Evolutionary conservation across 2,329 filamentous ascomycete species (phyloP), one percentile per base, ranked within the genome.

Genomic region (Nothophaeocryptopus gaeumannii): DNA sequence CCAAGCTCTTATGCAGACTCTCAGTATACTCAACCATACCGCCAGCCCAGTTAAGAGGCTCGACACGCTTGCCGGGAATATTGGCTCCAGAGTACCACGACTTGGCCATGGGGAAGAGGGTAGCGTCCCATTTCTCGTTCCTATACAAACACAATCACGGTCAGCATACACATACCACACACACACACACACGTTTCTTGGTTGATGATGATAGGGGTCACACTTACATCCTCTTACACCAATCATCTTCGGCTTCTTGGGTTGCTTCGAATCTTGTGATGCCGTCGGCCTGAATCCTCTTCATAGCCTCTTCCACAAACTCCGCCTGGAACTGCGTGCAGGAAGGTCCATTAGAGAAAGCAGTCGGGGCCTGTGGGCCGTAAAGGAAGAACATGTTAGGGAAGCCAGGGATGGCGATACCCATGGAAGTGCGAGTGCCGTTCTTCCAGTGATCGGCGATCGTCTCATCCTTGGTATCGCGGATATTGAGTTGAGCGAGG

Each of bases 331-430:
- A 68, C 61, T 15, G 69, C 68, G 68, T 63, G 53, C 72, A 75
- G 29, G 65, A 71, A 2, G 73, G 73, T 0, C 73, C 73, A 43
- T 76, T 76, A 45, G 66, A 68, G 58, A 75, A 74, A 2, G 73
- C 72, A 0, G 73, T 75, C 0, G 73, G 73, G 0, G 71, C 73
- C 49, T 75, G 74, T 4, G 72, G 68, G 2, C 73, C 72, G 55
- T 76, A 75, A 10, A 74, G 60, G 59, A 63, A 65, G 63, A 74
- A 73, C 61, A 72, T 67, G 54, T 73, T 74, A 1, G 66, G 66
- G 49, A 63, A 66, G 29, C 59, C 59, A 0, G 59, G 54, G 12
- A 64, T 60, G 2, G 63, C 56, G 14, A 68, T 65, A 10, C 73
- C 73, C 38, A 75, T 66, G 30, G 71, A 72, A 0, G 70, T 71